Percentiles rank a stretch among this genome's conserved stretches.
phyloP scores from a whole-genome alignment of 768 basidiomycete species.

The Boletus coccyginus region DNA sequence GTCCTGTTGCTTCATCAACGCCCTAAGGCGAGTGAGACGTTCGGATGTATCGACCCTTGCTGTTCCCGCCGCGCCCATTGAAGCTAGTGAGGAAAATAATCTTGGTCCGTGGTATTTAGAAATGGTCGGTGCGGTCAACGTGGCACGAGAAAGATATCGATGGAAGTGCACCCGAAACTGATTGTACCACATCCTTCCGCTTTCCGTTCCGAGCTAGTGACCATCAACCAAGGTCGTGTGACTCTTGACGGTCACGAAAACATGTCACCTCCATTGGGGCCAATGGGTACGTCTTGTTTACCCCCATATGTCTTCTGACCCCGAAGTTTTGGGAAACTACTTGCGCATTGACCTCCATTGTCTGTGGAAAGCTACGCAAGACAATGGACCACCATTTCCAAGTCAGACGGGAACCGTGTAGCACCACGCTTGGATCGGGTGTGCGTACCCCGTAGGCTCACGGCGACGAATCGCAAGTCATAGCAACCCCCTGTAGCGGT shows the following conservation, averaged over 20 bases:
- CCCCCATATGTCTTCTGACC: too few species aligned
- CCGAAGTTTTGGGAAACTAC: too few species aligned
- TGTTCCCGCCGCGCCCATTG: conserved; percentile 38
- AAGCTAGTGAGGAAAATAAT: conserved; percentile 15
- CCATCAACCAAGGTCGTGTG: conserved; percentile 3
- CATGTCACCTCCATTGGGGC: background rate
- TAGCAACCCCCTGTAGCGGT: background rate
- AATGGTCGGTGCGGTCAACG: background rate
- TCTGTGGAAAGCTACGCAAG: background rate
- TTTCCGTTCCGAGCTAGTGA: conserved; percentile 16
- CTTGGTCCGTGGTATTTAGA: background rate
- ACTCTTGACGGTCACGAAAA: background rate
- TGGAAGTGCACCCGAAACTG: conserved; percentile 11
- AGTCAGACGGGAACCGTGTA: too few species aligned
- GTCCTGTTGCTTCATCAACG: conserved; percentile 61
- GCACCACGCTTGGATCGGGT: background rate
- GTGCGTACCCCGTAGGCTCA: too few species aligned
- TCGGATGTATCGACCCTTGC: conserved; percentile 59
- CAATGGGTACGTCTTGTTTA: too few species aligned
- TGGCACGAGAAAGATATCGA: conserved; percentile 23
- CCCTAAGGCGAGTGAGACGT: conserved; percentile 60
- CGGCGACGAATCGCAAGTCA: background rate
- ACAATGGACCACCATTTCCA: too few species aligned
- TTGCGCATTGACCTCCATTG: background rate
- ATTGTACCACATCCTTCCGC: conserved; percentile 28